Evolutionary conservation across 1,284 basidiomycete genomes (phyloP), one percentile per base, ranked within the genome.

Genomic region (Fomitopsis palustris): DNA sequence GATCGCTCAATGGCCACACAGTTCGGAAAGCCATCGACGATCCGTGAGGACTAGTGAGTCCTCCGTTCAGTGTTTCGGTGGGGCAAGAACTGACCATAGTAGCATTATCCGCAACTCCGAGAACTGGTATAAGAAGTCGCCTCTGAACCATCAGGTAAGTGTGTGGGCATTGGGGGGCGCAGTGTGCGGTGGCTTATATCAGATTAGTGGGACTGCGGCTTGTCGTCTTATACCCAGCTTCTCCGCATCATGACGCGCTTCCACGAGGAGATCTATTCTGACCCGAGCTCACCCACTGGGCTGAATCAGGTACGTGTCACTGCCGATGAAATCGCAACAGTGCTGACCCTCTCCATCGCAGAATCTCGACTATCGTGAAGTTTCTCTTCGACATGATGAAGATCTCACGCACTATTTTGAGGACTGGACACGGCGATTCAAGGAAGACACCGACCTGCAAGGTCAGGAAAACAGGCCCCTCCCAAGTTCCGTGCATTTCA

Each of bases 1-100:
- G 93, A 95, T 72, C 83, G 90, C 19, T 92, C 88, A 33, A 90
- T 87, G 2, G 86, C 91, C 12, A 92, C 91, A 17, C 93, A 95
- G 72, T 92, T 93, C 69, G 92, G 93, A 21, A 94, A 94, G 72
- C 90, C 91, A 3, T 87, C 87, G 25, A 92, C 90, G 25, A 89
- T 95, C 68, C 90, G 88, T 69, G 92, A 93, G 67, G 90, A 94
- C 69, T 91, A 82, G 86, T 88, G 66, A 61, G 85, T 78, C 0
- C 35, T 35, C 14, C 23, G n/a, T 21, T 52, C 43, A n/a, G 37
- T 4, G 17, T 45, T 17, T 5, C 3, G 16, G 31, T 21, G n/a
- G 19, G 5, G 53, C 52, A n/a, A 33, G 27, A n/a, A 7, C 33
- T 37, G 41, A 38, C 31, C 38, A 0, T n/a, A 1, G 25, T 21